A percentile compares a stretch with the other conserved stretches of the same genome.
Conservation (phyloP, 225 moss, liverwort and hornwort genomes). For the Antitrichia curtipendula region DNA sequence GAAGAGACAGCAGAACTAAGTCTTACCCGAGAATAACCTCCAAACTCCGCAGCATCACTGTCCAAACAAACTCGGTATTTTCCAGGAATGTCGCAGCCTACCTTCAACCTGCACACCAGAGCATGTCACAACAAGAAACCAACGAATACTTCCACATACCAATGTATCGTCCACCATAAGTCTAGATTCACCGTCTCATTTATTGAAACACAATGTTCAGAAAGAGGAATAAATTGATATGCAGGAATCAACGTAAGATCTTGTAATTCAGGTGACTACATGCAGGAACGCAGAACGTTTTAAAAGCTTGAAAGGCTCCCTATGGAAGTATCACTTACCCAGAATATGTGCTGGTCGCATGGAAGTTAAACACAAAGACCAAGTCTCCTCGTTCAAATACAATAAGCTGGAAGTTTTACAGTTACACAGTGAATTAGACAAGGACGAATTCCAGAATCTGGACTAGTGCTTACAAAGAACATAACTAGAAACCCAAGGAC, state of each 20-base stretch:
- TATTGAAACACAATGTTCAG: neutral
- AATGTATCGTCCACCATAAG: neutral
- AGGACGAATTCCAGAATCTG: neutral
- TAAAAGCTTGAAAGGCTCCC: neutral
- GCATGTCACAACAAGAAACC: neutral
- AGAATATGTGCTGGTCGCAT: conserved; percentile 58
- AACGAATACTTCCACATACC: neutral
- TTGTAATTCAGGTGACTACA: neutral
- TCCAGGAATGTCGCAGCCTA: conserved; percentile 78
- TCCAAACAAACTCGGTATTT: conserved; percentile 79
- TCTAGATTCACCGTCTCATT: neutral
- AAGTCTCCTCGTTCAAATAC: conserved; percentile 82
- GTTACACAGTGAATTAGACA: neutral
- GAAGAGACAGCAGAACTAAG: neutral
- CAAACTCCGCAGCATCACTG: conserved; percentile 61
- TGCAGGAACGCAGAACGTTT: neutral
- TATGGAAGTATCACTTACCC: conserved; percentile 26
- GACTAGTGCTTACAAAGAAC: neutral
- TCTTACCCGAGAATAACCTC: conserved; percentile 60
- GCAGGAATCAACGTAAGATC: neutral
- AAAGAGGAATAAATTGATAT: neutral
- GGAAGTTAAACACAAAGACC: conserved; percentile 93
- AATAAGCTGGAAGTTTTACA: conserved; percentile 40
- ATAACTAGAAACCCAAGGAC: neutral
- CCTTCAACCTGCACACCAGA: conserved; percentile 47